Conservation (phyloP, 805 yeast genomes). For the Blastobotrys robertii region DNA sequence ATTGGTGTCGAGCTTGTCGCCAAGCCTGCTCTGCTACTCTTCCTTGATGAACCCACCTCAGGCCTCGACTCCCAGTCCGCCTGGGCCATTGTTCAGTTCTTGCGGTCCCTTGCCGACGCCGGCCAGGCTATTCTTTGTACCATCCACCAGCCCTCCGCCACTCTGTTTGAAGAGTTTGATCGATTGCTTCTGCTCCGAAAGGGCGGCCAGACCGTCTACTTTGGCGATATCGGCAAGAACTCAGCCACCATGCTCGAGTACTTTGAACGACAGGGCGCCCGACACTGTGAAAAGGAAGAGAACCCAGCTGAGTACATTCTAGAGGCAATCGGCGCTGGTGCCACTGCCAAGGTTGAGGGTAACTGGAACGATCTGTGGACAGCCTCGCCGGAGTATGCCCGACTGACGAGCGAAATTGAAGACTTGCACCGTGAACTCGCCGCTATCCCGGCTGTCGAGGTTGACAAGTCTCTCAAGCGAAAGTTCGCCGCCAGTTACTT, state of each 20-base stretch:
- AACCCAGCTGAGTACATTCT: conserved; percentile 74
- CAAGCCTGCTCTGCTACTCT: conserved; percentile 50
- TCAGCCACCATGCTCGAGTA: conserved; percentile 49
- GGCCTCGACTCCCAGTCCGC: conserved; percentile 55
- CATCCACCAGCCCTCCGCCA: conserved; percentile 71
- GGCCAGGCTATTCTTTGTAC: conserved; percentile 73
- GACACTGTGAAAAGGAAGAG: conserved; percentile 47
- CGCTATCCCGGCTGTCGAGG: conserved; percentile 20
- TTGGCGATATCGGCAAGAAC: conserved; percentile 68
- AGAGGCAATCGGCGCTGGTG: conserved; percentile 73
- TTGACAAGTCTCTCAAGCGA: conserved; percentile 15
- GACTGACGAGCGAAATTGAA: conserved; percentile 28
- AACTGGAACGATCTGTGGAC: conserved; percentile 63
- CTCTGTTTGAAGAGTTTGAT: conserved; percentile 57
- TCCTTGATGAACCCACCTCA: conserved; percentile 63
- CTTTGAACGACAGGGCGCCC: conserved; percentile 66
- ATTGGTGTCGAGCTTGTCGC: conserved; percentile 68
- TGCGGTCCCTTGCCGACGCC: conserved; percentile 56
- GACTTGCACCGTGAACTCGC: conserved; percentile 25
- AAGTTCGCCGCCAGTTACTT: conserved; percentile 40
- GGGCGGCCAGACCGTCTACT: conserved; percentile 76
- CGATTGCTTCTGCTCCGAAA: conserved; percentile 55
- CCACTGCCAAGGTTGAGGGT: conserved; percentile 48
- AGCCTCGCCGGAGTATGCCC: conserved; percentile 34
- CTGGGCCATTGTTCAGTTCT: conserved; percentile 58